Evolutionary conservation across 768 basidiomycete genomes (phyloP).

Genomic region (Albatrellus ellisii): DNA sequence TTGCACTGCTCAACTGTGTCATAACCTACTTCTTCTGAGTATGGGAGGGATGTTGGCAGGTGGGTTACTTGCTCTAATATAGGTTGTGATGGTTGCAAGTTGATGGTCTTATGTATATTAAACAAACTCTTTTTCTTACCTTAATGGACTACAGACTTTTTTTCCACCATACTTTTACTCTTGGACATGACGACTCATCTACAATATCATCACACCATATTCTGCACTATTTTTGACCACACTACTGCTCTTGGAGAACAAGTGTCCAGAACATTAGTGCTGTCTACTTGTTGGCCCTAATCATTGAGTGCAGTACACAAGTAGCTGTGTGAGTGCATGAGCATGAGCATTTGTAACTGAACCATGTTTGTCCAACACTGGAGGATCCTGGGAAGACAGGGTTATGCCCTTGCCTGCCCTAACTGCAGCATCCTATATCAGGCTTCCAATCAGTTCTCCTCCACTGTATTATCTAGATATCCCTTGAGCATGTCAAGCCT

Average conservation of each 20-base stretch:
- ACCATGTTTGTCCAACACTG: background rate
- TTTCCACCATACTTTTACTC: background rate
- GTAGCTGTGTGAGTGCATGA: no score
- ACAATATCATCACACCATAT: background rate
- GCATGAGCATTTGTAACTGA: no score
- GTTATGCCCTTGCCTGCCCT: background rate
- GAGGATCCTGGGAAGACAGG: background rate
- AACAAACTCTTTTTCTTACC: conserved; percentile 3
- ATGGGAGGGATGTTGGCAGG: conserved; percentile 27
- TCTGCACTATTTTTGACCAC: background rate
- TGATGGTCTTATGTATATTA: background rate
- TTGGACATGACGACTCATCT: background rate
- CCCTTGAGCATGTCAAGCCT: no score
- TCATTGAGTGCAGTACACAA: no score
- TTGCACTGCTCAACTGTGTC: conserved; percentile 31
- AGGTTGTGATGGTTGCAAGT: conserved; percentile 4
- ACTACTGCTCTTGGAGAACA: background rate
- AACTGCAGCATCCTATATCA: background rate
- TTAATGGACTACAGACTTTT: background rate
- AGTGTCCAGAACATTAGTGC: no score
- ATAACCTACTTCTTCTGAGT: conserved; percentile 31
- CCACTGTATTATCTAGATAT: background rate
- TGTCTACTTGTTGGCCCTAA: no score
- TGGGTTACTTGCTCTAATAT: conserved; percentile 9
- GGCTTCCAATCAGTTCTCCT: background rate